These are phyloP conservation scores for Millerozyma acaciae DNA, from an alignment of 805 yeast species.

Conservation along the genomic window DNA sequence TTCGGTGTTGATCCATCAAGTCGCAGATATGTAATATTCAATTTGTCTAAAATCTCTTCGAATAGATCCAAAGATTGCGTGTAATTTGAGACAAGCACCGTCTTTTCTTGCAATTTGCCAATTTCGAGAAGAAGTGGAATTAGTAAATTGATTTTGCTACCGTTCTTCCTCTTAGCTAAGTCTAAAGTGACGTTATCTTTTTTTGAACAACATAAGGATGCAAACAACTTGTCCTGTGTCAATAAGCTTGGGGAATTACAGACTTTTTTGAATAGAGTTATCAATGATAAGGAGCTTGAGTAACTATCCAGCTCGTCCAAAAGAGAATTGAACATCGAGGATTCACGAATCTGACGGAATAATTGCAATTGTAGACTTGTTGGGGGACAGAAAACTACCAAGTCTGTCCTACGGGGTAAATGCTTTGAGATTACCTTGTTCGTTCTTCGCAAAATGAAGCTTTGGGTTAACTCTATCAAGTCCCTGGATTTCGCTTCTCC, in stretches of 20 bases:
- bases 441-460: constrained; percentile 72
- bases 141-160: constrained; percentile 68
- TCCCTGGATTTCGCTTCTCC: constrained; percentile 67
- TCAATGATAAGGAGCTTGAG: constrained; percentile 58
- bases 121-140: constrained; percentile 54
- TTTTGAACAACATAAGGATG: no score
- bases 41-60: constrained; percentile 49
- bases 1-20: constrained; percentile 84
- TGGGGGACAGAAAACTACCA: constrained; percentile 75
- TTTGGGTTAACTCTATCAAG: constrained; percentile 58
- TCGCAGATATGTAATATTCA: constrained; percentile 52
- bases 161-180: constrained; percentile 11
- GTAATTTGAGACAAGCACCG: constrained; percentile 81
- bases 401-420: constrained; percentile 72
- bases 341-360: constrained; percentile 47
- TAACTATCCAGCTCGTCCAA: constrained; percentile 20
- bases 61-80: constrained; percentile 82
- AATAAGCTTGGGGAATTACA: constrained; percentile 78
- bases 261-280: constrained; percentile 70
- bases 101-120: constrained; percentile 53
- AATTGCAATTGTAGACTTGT: constrained; percentile 54
- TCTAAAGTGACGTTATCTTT: no score
- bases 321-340: constrained; percentile 30
- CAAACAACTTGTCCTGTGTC: constrained; percentile 44
- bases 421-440: constrained; percentile 51